Percentiles rank a stretch among this genome's conserved stretches.
Conservation (phyloP, 495 filamentous ascomycete species). For the Chaetomium tenue region DNA sequence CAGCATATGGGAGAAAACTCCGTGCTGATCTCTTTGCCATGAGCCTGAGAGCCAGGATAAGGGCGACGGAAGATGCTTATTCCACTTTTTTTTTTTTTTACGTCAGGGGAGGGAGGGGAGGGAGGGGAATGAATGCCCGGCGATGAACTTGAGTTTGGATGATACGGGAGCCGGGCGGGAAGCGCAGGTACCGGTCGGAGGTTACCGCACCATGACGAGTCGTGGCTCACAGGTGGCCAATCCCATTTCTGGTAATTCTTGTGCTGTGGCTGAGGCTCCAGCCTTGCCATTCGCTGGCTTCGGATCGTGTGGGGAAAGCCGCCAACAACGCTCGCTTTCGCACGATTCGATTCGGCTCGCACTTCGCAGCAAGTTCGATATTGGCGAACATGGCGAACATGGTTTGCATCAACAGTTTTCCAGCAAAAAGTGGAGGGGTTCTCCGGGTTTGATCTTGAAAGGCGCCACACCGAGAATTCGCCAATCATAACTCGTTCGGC, state of each 20-base stretch:
- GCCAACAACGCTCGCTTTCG: not conserved
- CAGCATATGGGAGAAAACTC: not conserved
- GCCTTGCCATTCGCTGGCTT: constrained; percentile 2
- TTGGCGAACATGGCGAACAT: too few relatives aligned
- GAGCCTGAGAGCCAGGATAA: not conserved
- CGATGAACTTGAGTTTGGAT: too few relatives aligned
- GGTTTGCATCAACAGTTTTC: not conserved
- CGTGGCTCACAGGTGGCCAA: constrained; percentile 12
- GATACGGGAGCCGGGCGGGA: not conserved
- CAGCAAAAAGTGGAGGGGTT: not conserved
- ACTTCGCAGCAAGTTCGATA: not conserved
- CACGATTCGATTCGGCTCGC: not conserved
- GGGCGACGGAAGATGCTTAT: not conserved
- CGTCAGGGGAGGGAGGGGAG: too few relatives aligned
- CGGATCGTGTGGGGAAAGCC: constrained; percentile 11
- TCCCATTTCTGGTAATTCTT: not conserved
- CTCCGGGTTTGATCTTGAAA: not conserved
- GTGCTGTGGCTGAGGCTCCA: constrained; percentile 17
- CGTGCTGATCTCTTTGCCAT: not conserved
- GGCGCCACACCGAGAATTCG: not conserved
- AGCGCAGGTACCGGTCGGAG: constrained; percentile 1
- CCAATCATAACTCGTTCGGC: not conserved
- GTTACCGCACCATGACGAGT: constrained; percentile 26
- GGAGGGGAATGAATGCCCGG: too few relatives aligned
- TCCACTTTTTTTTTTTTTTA: too few relatives aligned